A percentile compares a stretch with the other conserved stretches of the same genome.
Conservation (phyloP, 2,329 filamentous ascomycete genomes). For the Pseudocercospora cruenta region DNA sequence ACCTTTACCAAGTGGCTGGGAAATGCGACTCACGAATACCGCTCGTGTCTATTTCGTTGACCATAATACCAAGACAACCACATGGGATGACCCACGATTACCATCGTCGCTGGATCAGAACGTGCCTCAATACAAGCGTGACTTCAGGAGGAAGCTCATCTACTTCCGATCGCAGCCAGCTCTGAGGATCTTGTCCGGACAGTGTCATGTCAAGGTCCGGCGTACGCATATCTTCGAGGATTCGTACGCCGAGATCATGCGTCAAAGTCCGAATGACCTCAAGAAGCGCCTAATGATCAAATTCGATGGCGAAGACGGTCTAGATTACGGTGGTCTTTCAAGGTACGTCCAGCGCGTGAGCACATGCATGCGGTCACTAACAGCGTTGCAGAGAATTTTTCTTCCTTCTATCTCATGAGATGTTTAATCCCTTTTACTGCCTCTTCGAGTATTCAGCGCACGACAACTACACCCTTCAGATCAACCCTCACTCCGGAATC, state of each 20-base stretch:
- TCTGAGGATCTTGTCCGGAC: conserved; percentile 89
- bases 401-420: conserved; percentile 97
- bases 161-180: conserved; percentile 99
- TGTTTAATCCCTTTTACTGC: conserved; percentile 99
- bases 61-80: conserved; percentile 99
- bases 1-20: conserved; percentile 94
- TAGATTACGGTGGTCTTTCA: conserved; percentile 97
- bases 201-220: conserved; percentile 97
- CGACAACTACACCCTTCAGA: conserved; percentile 99
- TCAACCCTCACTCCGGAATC: conserved; percentile 98
- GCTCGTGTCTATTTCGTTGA: conserved; percentile 98
- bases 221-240: conserved; percentile 98
- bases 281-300: conserved; percentile 99
- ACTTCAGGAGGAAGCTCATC: conserved; percentile 96
- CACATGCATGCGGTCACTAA: conserved; percentile 32
- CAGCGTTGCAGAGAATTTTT: conserved; percentile 79
- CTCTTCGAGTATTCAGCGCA: conserved; percentile 99
- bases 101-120: conserved; percentile 97
- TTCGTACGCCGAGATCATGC: conserved; percentile 97
- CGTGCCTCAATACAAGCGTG: conserved; percentile 98
- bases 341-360: conserved; percentile 51
- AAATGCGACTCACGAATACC: conserved; percentile 98
- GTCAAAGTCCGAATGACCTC: conserved; percentile 89
- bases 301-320: conserved; percentile 95
- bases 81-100: conserved; percentile 95